Evolutionary conservation across 371 early-diverging fungal species (phyloP), one percentile per base, ranked within the genome.

Genomic region (Blastocladiella emersonii): DNA sequence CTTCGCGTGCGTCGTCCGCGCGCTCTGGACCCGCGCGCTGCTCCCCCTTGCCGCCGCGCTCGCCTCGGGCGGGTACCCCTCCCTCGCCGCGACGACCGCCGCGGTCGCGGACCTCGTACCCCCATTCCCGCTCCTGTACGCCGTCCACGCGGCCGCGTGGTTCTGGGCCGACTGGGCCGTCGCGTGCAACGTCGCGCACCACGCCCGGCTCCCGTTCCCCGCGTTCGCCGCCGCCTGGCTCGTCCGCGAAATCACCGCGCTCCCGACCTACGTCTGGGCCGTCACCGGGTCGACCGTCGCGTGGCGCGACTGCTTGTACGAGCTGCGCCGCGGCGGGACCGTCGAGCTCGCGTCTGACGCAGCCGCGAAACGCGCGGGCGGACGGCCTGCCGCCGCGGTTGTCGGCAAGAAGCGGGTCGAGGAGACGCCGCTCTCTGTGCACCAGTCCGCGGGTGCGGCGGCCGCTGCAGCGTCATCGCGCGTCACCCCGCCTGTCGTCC

Each of bases 211-310:
- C 25, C 68, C 70, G 53, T 53, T 75, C 12, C 63, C 69, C 15
- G 67, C 70, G 53, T 74, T 74, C 63, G 67, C 72, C 57, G 68
- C 74, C 61, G 81, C 84, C 48, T 91, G 90, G 90, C 39, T 82
- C 3, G 72, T 86, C 34, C 81, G 94, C 48, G 95, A 96, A 72
- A 44, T 85, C 7, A 70, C 83, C 10, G 91, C 93, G 3, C 70
- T 94, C 27, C 95, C 93, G 2, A 72, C 93, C 12, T 93, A 81
- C 66, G 34, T 86, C 0, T 88, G 80, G 66, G 92, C 91, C 4
- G 85, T 92, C 69, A 13, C 66, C 6, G 95, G 94, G 7, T 84
- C 82, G 59, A 81, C 79, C 12, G 88, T 95, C 19, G 79, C 80
- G 25, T 96, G 97, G 97, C 83, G 97, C 15, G 92, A 86, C 34